These are phyloP conservation scores for Escovopsis weberi DNA, from an alignment of 2,329 filamentous ascomycete genomes.

Conservation along the genomic window DNA sequence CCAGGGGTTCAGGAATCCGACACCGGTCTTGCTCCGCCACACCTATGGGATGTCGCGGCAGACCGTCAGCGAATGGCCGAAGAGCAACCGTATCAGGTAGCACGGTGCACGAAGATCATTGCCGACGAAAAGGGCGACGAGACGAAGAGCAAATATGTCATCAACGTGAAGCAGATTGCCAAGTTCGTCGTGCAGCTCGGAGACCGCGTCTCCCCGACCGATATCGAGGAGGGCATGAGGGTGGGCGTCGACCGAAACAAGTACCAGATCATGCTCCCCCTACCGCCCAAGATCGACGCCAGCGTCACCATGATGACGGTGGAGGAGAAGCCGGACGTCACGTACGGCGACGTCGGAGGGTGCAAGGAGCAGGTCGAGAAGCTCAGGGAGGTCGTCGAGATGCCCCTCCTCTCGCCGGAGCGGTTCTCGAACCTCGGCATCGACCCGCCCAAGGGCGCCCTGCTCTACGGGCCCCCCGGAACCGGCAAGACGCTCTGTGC, in stretches of 20 bases:
- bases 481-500: conserved; percentile 99
- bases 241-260: conserved; percentile 98
- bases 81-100: conserved; percentile 94
- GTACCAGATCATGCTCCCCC: conserved; percentile 93
- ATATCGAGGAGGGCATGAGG: conserved; percentile 99
- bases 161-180: conserved; percentile 99
- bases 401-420: conserved; percentile 91
- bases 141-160: conserved; percentile 99
- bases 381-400: conserved; percentile 94
- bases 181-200: conserved; percentile 98
- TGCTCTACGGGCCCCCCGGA: conserved; percentile 91
- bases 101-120: conserved; percentile 98
- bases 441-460: conserved; percentile 91
- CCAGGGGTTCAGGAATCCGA: conserved; percentile 63
- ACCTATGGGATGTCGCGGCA: conserved; percentile 96
- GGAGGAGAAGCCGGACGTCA: conserved; percentile 98
- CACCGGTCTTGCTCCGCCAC: conserved; percentile 91
- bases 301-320: conserved; percentile 99
- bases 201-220: conserved; percentile 90
- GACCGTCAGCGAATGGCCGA: conserved; percentile 97
- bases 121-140: conserved; percentile 83
- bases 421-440: conserved; percentile 98
- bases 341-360: conserved; percentile 94
- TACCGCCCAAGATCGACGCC: conserved; percentile 96
- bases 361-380: conserved; percentile 99